Evolutionary conservation across 345 rosid genomes (phyloP).

Genomic region (Ricinus communis): DNA sequence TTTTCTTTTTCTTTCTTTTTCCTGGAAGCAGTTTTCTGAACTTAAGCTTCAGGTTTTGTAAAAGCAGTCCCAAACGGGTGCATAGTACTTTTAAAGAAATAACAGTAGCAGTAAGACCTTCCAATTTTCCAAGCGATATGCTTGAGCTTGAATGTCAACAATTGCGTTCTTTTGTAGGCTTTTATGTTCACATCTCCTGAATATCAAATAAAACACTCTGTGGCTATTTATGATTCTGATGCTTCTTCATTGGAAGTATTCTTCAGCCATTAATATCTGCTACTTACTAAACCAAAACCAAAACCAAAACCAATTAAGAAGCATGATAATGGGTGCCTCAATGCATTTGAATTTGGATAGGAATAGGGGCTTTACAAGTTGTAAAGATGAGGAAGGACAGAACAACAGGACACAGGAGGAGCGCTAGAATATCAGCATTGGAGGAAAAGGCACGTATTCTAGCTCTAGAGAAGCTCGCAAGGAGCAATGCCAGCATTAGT

Average conservation of each 20-base stretch:
- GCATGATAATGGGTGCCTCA: no score
- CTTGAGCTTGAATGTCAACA: neutral
- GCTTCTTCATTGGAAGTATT: neutral
- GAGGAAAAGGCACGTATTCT: neutral
- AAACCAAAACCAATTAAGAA: no score
- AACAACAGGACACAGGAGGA: neutral
- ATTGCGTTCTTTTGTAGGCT: neutral
- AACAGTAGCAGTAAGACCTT: neutral
- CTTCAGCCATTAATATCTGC: neutral
- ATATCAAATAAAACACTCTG: neutral
- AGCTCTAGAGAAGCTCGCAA: neutral
- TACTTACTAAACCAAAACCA: no score
- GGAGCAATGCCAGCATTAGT: no score
- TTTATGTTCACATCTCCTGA: neutral
- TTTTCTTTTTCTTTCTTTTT: no score
- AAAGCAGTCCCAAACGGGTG: no score
- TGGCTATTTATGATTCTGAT: neutral
- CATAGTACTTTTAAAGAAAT: neutral
- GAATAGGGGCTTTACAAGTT: no score
- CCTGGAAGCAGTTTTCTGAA: no score
- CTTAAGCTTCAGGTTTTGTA: no score
- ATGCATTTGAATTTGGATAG: no score
- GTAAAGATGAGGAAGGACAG: neutral
- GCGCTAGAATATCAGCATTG: conserved; percentile 10
- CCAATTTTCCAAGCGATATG: neutral